Conservation (phyloP, 2,329 filamentous ascomycete genomes). For the Colletotrichum lindemuthianum region DNA sequence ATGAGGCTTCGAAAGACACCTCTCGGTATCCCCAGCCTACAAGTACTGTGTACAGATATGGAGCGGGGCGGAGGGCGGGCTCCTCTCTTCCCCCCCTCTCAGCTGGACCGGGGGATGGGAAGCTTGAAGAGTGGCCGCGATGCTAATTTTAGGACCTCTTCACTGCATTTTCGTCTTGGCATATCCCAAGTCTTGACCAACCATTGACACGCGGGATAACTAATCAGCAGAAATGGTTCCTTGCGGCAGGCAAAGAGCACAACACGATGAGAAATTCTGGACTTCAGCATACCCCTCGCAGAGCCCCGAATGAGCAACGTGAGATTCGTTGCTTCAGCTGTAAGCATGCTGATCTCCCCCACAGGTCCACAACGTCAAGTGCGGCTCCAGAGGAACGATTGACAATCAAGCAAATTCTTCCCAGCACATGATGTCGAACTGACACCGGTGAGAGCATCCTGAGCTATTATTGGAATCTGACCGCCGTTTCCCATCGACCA, state of each 20-base stretch:
- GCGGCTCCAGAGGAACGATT: not conserved
- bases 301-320: not conserved
- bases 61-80: not conserved
- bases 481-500: no score
- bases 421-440: no score
- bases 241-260: no score
- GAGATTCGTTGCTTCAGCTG: conserved; percentile 1
- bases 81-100: not conserved
- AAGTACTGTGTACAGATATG: not conserved
- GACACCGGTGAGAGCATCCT: no score
- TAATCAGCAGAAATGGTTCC: no score
- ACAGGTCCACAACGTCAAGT: conserved; percentile 7
- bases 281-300: not conserved
- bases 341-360: conserved; percentile 9
- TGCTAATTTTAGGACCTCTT: conserved; percentile 31
- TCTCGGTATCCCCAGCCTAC: not conserved
- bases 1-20: not conserved
- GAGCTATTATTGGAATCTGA: no score
- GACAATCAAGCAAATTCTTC: no score
- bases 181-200: not conserved
- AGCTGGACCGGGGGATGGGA: conserved; percentile 11
- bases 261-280: not conserved
- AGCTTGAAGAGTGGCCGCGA: conserved; percentile 19
- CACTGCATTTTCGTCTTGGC: conserved; percentile 18
- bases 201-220: not conserved